phyloP scores from a whole-genome alignment of 129 eudicot genomes.

The Silybum marianum region DNA sequence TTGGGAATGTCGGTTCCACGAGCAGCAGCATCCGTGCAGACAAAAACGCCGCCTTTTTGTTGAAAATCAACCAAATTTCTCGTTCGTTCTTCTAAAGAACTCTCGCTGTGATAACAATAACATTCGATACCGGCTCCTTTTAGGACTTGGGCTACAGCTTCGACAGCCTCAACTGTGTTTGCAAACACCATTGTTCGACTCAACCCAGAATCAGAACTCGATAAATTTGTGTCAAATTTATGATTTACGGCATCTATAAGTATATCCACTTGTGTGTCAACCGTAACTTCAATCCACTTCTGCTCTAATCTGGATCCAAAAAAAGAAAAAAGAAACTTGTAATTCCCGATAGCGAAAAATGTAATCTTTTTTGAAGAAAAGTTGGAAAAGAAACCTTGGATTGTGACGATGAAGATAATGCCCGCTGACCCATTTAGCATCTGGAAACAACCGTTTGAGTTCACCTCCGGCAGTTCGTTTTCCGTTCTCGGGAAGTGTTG shows the following conservation, averaged over 20 bases:
- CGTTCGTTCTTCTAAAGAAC: slow-evolving; percentile 76
- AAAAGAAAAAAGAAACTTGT: background rate
- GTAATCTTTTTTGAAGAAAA: background rate
- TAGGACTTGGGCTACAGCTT: slow-evolving; percentile 72
- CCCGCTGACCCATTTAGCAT: slow-evolving; percentile 92
- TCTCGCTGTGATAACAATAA: slow-evolving; percentile 69
- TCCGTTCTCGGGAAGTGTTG: slow-evolving; percentile 96
- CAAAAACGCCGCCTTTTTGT: slow-evolving; percentile 85
- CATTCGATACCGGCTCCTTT: slow-evolving; percentile 69
- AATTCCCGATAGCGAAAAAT: background rate
- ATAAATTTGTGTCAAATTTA: slow-evolving; percentile 19
- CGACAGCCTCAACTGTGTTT: slow-evolving; percentile 95
- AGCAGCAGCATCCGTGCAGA: slow-evolving; percentile 98
- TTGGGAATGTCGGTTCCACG: slow-evolving; percentile 91
- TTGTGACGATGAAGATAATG: slow-evolving; percentile 90
- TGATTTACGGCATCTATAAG: slow-evolving; percentile 71
- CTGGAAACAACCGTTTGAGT: slow-evolving; percentile 83
- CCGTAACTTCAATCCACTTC: slow-evolving; percentile 89
- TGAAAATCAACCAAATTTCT: slow-evolving; percentile 62
- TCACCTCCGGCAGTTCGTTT: slow-evolving; percentile 92
- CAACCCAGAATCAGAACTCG: slow-evolving; percentile 33
- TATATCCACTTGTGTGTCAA: slow-evolving; percentile 76
- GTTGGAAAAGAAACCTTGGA: slow-evolving; percentile 57
- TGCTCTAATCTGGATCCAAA: slow-evolving; percentile 65
- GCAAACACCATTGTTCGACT: slow-evolving; percentile 90